Percentiles rank a stretch among this genome's conserved stretches.
These are phyloP conservation scores for Naumovozyma baii DNA, from an alignment of 805 yeast genomes.

Conservation along the genomic window DNA sequence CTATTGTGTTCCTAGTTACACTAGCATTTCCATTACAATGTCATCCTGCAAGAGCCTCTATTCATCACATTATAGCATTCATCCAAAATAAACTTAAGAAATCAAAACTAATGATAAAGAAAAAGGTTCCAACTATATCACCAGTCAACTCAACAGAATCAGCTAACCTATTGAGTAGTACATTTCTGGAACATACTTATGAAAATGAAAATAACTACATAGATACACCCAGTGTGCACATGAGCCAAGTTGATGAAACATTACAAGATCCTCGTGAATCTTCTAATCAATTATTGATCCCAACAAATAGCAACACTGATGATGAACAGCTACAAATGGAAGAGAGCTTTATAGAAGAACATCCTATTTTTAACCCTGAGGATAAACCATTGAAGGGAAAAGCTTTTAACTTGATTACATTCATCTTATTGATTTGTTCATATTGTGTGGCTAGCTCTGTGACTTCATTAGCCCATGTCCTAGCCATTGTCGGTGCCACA, in stretches of 20 bases:
- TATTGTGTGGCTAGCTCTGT: slow-evolving; percentile 51
- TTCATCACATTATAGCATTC: slow-evolving; percentile 60
- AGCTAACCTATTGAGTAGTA: neutral
- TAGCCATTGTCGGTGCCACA: slow-evolving; percentile 72
- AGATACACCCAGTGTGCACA: no score
- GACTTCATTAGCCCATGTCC: slow-evolving; percentile 54
- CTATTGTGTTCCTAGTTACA: slow-evolving; percentile 71
- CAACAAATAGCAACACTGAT: no score
- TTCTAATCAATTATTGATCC: no score
- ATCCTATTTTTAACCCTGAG: slow-evolving; percentile 8
- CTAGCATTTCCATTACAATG: slow-evolving; percentile 84
- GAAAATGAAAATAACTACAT: no score
- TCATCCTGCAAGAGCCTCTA: slow-evolving; percentile 81
- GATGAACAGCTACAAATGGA: no score
- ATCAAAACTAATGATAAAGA: no score
- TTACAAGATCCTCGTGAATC: no score
- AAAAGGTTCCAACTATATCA: neutral
- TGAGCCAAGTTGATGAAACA: no score
- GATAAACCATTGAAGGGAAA: slow-evolving; percentile 21
- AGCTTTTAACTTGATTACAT: slow-evolving; percentile 42
- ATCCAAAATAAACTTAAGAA: slow-evolving; percentile 12
- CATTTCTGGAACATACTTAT: no score
- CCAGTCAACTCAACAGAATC: neutral
- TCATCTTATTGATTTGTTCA: slow-evolving; percentile 36
- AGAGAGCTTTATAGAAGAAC: slow-evolving; percentile 14